phyloP scores from a whole-genome alignment of 345 rosid genomes.

The Lepidium africanum region DNA sequence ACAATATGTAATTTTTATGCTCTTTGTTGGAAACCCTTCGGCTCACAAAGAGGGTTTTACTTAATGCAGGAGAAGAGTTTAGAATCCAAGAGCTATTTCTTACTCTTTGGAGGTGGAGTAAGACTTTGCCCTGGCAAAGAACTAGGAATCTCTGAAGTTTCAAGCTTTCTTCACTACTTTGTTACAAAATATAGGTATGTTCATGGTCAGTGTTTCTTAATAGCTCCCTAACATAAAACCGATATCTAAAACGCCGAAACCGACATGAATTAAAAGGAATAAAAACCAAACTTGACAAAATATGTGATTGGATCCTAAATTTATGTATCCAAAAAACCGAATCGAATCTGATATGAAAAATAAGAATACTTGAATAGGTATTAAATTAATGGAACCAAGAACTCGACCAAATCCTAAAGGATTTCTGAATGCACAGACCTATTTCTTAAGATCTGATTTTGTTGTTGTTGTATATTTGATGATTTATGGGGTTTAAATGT shows the following conservation, averaged over 20 bases:
- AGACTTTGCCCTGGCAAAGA: slow-evolving; percentile 97
- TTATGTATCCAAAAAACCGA: too few species aligned
- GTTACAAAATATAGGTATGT: slow-evolving; percentile 74
- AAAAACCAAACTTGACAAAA: too few species aligned
- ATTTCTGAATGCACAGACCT: too few species aligned
- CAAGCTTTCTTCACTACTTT: slow-evolving; percentile 86
- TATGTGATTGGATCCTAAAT: too few species aligned
- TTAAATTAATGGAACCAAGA: too few species aligned
- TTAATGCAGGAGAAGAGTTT: slow-evolving; percentile 50
- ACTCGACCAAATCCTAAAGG: too few species aligned
- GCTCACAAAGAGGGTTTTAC: neutral
- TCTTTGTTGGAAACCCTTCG: neutral
- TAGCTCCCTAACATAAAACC: too few species aligned
- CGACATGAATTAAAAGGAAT: too few species aligned
- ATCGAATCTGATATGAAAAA: too few species aligned
- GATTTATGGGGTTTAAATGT: neutral
- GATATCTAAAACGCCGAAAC: too few species aligned
- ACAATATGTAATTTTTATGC: neutral
- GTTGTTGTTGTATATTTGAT: neutral
- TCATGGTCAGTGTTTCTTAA: neutral
- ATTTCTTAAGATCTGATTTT: neutral
- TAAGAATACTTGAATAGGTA: too few species aligned
- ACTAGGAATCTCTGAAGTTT: slow-evolving; percentile 79
- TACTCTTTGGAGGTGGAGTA: slow-evolving; percentile 83
- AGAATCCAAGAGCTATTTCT: slow-evolving; percentile 50